Base-by-base conservation (phyloP, 768 basidiomycete species). In the Leccinum uliginosum region DNA sequence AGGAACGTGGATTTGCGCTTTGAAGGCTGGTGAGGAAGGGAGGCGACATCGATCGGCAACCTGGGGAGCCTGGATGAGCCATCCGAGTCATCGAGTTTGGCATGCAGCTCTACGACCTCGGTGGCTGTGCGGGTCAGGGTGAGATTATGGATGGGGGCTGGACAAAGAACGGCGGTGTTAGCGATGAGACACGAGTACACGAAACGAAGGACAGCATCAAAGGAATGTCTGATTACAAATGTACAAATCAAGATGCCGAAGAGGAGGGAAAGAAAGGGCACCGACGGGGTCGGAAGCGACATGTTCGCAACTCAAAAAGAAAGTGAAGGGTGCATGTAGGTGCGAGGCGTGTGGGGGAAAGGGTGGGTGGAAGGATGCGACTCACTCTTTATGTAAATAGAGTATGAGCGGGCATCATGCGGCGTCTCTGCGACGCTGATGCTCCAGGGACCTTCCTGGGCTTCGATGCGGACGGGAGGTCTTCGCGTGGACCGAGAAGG, bases 341-440 rank as follows among this genome's bases (percentile, higher is more conserved):
- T 47, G 45, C 30, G 19, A 51, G 60, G 52, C 45, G 40, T 56
- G 53, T 59, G 62, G 63, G 60, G 55, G 60, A 66, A 43, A 58
- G 55, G 57, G 67, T 62, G 66, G 65, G 61, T 32, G 54, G 50
- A 63, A 62, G 49, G 59, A 62, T 59, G 49, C 53, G 56, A 64
- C 89, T 78, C 73, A 93, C 91, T 93, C 81, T 92, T 93, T 74
- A 93, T 84, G 78, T 93, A 93, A 67, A 93, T 80, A 68, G 82
- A 86, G 76, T 87, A 93, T 55, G 70, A 71, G 61, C 79, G 76
- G 47, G 84, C 69, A 72, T 89, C 86, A 70, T 90, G 81, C 23
- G 88, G 88, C 52, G 84, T 86, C 76, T 92, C 89, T 60, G 92
- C 92, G 61, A 93, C 90, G 70, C 88, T 90, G 68, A 94, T 83